These are phyloP conservation scores for Cryptosporidium muris DNA, from an alignment of 169 alveolate genomes.

Conservation along the genomic window DNA sequence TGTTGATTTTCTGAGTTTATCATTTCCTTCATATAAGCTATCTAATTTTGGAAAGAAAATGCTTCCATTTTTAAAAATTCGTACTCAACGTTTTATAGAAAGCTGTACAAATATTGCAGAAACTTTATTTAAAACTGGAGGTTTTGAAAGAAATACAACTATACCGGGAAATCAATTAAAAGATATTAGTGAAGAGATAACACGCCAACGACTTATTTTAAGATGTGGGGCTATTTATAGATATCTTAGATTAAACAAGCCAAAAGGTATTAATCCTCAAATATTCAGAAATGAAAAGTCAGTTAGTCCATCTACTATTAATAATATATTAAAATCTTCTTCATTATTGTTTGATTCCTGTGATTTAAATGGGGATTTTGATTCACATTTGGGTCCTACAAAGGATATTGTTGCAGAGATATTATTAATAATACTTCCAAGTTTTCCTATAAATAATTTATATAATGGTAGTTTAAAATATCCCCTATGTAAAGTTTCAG, in stretches of 20 bases:
- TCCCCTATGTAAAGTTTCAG: slow-evolving; percentile 21
- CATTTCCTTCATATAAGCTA: background rate
- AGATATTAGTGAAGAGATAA: background rate
- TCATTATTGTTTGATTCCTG: slow-evolving; percentile 7
- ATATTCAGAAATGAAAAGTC: background rate
- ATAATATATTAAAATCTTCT: background rate
- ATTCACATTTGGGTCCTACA: background rate
- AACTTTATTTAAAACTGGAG: slow-evolving; percentile 12
- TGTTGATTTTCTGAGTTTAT: too few relatives aligned
- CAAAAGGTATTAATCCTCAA: background rate
- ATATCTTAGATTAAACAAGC: slow-evolving; percentile 11
- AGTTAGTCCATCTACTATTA: background rate
- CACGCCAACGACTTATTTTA: background rate
- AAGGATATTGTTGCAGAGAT: slow-evolving; percentile 60
- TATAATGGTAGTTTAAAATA: slow-evolving; percentile 24
- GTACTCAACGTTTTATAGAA: slow-evolving; percentile 20
- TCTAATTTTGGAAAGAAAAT: slow-evolving; percentile 2
- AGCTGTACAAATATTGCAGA: slow-evolving; percentile 44
- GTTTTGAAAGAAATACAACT: background rate
- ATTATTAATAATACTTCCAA: background rate
- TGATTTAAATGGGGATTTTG: background rate
- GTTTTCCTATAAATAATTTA: background rate
- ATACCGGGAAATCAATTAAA: background rate
- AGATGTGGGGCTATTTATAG: slow-evolving; percentile 25
- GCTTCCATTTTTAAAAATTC: background rate